phyloP scores from a whole-genome alignment of 805 yeast species.

The Sugiyamaella mastotermitis region DNA sequence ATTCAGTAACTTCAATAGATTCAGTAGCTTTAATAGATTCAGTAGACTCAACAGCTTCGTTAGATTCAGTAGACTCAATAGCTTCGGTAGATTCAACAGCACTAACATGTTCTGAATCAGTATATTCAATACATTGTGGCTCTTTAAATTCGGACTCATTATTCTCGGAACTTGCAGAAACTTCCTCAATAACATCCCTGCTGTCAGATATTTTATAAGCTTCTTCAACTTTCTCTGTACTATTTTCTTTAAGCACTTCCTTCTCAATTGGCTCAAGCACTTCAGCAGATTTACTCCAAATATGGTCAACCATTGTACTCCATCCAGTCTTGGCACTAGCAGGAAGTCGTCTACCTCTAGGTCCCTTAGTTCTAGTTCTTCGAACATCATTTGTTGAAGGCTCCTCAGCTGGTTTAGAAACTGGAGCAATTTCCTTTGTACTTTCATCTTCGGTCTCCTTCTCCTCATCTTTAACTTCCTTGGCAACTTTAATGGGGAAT shows the following conservation, averaged over 20 bases:
- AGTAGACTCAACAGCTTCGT: too few species aligned
- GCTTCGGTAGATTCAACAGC: too few species aligned
- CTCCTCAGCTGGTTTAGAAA: slow-evolving; percentile 1
- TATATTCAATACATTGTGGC: too few species aligned
- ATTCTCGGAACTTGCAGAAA: too few species aligned
- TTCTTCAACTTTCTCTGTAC: slow-evolving; percentile 1
- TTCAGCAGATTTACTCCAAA: slow-evolving; percentile 16
- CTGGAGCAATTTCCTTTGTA: not conserved
- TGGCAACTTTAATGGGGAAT: slow-evolving; percentile 4
- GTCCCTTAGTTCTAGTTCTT: slow-evolving; percentile 26
- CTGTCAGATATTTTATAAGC: not conserved
- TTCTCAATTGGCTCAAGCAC: slow-evolving; percentile 1
- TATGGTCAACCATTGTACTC: slow-evolving; percentile 12
- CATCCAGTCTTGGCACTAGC: slow-evolving; percentile 23
- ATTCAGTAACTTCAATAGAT: too few species aligned
- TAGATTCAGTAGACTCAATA: too few species aligned
- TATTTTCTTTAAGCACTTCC: slow-evolving; percentile 5
- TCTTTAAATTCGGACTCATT: too few species aligned
- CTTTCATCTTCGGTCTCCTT: not conserved
- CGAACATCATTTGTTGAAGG: slow-evolving; percentile 6
- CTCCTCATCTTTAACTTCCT: slow-evolving; percentile 8
- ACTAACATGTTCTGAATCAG: too few species aligned
- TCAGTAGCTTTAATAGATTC: too few species aligned
- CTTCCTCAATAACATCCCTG: not conserved
- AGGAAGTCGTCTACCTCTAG: slow-evolving; percentile 28